A percentile compares a stretch with the other conserved stretches of the same genome.
phyloP scores from a whole-genome alignment of 768 basidiomycete genomes.

The Panaeolus papilionaceus region DNA sequence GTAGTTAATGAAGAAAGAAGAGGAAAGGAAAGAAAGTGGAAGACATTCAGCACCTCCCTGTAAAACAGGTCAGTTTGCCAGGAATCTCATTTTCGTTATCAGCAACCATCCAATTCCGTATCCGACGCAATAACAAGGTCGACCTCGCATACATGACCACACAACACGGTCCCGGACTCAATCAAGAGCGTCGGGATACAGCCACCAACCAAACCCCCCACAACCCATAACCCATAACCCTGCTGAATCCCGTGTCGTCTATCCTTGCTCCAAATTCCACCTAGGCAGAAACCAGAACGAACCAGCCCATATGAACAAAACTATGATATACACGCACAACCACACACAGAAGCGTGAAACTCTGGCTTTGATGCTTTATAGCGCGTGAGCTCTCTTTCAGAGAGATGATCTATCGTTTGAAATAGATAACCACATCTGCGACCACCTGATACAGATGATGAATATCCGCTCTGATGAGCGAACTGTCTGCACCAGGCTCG shows the following conservation, averaged over 20 bases:
- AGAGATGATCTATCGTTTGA: slow-evolving; percentile 24
- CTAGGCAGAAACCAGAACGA: slow-evolving; percentile 2
- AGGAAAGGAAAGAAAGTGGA: not conserved
- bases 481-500: slow-evolving; percentile 27
- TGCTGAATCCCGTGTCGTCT: not conserved
- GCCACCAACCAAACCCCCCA: not conserved
- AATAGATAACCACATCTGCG: slow-evolving; percentile 33
- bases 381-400: slow-evolving; percentile 16
- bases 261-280: slow-evolving; percentile 3
- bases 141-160: slow-evolving; percentile 3
- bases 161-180: not conserved
- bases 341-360: slow-evolving; percentile 20
- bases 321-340: slow-evolving; percentile 16
- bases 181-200: slow-evolving; percentile 9
- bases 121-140: not conserved
- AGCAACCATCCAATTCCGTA: not conserved
- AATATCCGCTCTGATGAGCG: slow-evolving; percentile 12
- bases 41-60: slow-evolving; percentile 12
- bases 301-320: slow-evolving; percentile 6
- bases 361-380: slow-evolving; percentile 22
- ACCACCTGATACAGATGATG: slow-evolving; percentile 30
- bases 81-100: slow-evolving; percentile 7
- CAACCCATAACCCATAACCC: not conserved
- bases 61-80: not conserved
- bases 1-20: not conserved